Conservation (phyloP, 2,329 filamentous ascomycete genomes). For the Zymoseptoria pseudotritici region DNA sequence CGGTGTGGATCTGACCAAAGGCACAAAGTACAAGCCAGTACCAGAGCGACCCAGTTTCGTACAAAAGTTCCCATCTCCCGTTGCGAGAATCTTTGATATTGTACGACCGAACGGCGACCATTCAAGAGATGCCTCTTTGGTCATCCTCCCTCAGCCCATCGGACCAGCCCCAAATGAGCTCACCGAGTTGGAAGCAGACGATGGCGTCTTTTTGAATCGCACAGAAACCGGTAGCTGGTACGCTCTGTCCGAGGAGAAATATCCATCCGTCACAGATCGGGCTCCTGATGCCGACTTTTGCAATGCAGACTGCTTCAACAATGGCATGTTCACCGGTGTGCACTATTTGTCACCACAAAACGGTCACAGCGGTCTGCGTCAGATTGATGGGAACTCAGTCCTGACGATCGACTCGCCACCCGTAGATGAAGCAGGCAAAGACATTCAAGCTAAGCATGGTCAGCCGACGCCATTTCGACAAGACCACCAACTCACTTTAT, state of each 20-base stretch:
- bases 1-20: slow-evolving; percentile 62
- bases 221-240: slow-evolving; percentile 88
- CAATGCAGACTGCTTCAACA: slow-evolving; percentile 44
- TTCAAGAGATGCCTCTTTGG: slow-evolving; percentile 61
- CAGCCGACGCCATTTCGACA: background rate
- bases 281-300: slow-evolving; percentile 53
- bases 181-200: slow-evolving; percentile 26
- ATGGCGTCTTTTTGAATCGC: slow-evolving; percentile 70
- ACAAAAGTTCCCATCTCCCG: slow-evolving; percentile 28
- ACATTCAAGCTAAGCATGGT: background rate
- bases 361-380: slow-evolving; percentile 3
- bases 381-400: slow-evolving; percentile 8
- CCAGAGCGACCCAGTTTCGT: slow-evolving; percentile 19
- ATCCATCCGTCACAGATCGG: slow-evolving; percentile 74
- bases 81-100: slow-evolving; percentile 27
- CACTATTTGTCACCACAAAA: slow-evolving; percentile 20
- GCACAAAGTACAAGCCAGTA: slow-evolving; percentile 24
- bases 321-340: slow-evolving; percentile 23
- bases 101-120: slow-evolving; percentile 55
- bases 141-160: slow-evolving; percentile 79
- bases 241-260: slow-evolving; percentile 77
- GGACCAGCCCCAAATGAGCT: slow-evolving; percentile 42
- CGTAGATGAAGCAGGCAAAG: background rate
- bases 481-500: background rate
- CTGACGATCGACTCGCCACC: slow-evolving; percentile 17